Conservation (phyloP, 441 rosid genomes). For the Corymbia citriodora region DNA sequence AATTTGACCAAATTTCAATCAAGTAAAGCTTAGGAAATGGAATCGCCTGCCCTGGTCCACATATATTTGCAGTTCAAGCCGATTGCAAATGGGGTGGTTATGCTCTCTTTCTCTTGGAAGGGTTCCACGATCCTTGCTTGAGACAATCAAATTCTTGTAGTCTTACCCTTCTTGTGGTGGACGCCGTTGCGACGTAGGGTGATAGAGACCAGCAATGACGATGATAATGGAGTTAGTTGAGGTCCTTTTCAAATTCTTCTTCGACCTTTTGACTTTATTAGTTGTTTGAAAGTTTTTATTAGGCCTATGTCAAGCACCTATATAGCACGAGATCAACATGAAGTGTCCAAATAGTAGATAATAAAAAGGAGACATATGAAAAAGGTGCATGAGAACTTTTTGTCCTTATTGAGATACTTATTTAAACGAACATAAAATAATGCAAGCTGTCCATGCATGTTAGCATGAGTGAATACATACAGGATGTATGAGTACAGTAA, state of each 20-base stretch:
- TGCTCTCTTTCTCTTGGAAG: not conserved
- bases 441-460: not conserved
- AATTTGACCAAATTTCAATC: no score
- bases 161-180: not conserved
- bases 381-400: not conserved
- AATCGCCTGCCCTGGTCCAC: no score
- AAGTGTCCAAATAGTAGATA: no score
- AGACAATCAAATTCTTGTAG: not conserved
- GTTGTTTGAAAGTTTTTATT: no score
- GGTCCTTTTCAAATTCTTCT: not conserved
- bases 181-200: rapidly evolving
- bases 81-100: no score
- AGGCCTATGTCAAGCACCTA: not conserved
- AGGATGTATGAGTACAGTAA: no score
- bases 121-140: not conserved
- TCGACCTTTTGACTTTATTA: no score
- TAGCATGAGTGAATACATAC: no score
- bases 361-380: not conserved
- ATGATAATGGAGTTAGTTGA: not conserved
- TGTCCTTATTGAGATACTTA: not conserved
- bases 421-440: no score
- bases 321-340: no score
- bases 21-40: no score
- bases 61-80: no score
- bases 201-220: not conserved